These are phyloP conservation scores for Ogataea trehaloabstinens DNA, from an alignment of 805 yeast genomes.

Conservation along the genomic window DNA sequence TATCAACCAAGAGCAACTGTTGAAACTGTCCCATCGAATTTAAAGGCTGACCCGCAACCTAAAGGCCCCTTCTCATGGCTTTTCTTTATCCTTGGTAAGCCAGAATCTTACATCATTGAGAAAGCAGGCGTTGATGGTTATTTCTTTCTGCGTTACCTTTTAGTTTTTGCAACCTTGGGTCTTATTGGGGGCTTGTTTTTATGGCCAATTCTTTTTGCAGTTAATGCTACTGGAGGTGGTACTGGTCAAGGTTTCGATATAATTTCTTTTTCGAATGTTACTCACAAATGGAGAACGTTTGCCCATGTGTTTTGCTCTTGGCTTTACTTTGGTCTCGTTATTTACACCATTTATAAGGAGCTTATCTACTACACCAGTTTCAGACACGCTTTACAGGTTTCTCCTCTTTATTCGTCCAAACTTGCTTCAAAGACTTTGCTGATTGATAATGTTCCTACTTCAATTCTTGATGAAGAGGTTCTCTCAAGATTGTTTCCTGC, in stretches of 20 bases:
- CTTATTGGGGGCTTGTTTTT: conserved; percentile 51
- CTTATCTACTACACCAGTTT: conserved; percentile 66
- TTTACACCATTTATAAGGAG: conserved; percentile 71
- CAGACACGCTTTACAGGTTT: conserved; percentile 70
- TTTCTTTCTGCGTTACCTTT: conserved; percentile 64
- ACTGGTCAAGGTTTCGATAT: conserved; percentile 58
- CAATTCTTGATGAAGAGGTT: conserved; percentile 42
- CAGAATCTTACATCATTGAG: conserved; percentile 63
- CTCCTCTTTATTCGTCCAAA: conserved; percentile 69
- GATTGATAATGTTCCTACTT: conserved; percentile 62
- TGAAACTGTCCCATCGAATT: conserved; percentile 43
- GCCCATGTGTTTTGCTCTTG: conserved; percentile 79
- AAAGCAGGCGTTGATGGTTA: conserved; percentile 76
- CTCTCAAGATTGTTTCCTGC: conserved; percentile 63
- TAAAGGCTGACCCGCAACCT: conserved; percentile 43
- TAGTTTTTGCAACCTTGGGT: conserved; percentile 52
- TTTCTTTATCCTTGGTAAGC: conserved; percentile 45
- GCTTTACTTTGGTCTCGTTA: conserved; percentile 64
- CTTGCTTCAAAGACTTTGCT: conserved; percentile 71
- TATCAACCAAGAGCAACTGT: conserved; percentile 52
- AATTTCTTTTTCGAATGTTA: conserved; percentile 61
- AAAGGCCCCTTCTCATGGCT: conserved; percentile 56
- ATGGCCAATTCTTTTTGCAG: conserved; percentile 71
- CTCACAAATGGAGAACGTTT: conserved; percentile 59
- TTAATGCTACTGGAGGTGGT: conserved; percentile 69